A percentile compares a stretch with the other conserved stretches of the same genome.
Evolutionary conservation across 176 grass and related monocot genomes (phyloP).

Genomic region (Triticum urartu): DNA sequence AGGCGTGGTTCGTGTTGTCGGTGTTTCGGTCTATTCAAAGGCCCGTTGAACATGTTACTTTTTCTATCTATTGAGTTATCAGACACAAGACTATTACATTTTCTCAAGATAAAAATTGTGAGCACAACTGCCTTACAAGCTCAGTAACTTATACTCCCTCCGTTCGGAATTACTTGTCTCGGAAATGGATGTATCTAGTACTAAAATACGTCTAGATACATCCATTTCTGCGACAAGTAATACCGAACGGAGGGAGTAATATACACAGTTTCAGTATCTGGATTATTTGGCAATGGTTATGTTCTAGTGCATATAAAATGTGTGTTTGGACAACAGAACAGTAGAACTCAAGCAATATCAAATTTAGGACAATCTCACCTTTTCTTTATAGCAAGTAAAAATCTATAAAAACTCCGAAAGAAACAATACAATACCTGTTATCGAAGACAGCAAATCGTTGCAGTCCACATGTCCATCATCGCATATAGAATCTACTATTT

Average conservation of each 20-base stretch:
- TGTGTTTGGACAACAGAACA: background rate
- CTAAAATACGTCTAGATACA: too few relatives aligned
- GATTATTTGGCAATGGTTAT: background rate
- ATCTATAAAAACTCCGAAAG: constrained; percentile 17
- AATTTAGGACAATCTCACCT: background rate
- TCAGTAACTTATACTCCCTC: background rate
- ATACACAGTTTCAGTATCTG: background rate
- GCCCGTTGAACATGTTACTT: background rate
- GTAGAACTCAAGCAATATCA: background rate
- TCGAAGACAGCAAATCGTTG: constrained; percentile 69
- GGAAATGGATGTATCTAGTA: too few relatives aligned
- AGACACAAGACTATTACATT: background rate
- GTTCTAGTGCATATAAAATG: background rate
- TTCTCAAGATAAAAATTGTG: background rate
- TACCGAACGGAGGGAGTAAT: background rate
- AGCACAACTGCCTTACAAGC: background rate
- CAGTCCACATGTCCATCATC: constrained; percentile 77
- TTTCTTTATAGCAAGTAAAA: background rate
- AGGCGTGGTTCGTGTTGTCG: background rate
- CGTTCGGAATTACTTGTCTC: too few relatives aligned
- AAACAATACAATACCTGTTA: constrained; percentile 64
- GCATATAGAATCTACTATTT: constrained; percentile 79
- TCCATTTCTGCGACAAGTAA: too few relatives aligned
- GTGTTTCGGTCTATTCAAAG: background rate
- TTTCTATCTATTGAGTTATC: background rate